Conservation (phyloP, 768 basidiomycete genomes). For the Psilocybe tampanensis region DNA sequence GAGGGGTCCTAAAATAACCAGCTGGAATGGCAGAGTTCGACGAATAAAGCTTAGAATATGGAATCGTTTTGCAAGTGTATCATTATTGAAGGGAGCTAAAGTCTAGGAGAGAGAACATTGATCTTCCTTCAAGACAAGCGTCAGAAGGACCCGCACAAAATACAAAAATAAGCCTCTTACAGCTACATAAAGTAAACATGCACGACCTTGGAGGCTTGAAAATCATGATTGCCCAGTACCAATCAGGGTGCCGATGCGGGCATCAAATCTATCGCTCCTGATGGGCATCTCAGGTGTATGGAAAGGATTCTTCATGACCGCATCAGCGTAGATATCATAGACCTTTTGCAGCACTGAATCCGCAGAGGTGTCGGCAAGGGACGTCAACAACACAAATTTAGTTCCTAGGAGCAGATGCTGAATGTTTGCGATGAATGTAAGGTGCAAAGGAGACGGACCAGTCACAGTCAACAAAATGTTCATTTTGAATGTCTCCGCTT, state of each 20-base stretch:
- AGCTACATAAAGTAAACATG: background rate
- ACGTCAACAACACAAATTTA: constrained; percentile 93
- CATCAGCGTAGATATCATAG: constrained; percentile 93
- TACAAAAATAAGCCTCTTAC: background rate
- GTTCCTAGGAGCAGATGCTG: constrained; percentile 60
- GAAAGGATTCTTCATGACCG: constrained; percentile 99
- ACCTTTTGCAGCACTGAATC: constrained; percentile 77
- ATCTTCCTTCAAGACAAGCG: background rate
- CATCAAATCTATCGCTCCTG: constrained; percentile 87
- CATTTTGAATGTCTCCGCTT: constrained; percentile 95
- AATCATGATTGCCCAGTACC: constrained; percentile 39
- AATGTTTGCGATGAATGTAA: background rate
- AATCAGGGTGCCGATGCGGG: constrained; percentile 61
- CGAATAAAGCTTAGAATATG: no score
- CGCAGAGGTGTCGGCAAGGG: constrained; percentile 70
- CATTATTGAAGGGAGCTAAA: background rate
- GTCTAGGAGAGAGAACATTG: no score
- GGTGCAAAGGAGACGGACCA: constrained; percentile 49
- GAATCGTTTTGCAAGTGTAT: no score
- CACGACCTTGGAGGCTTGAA: background rate
- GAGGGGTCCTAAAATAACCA: no score
- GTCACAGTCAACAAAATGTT: constrained; percentile 88
- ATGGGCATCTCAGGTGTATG: constrained; percentile 99
- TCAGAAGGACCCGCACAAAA: background rate
- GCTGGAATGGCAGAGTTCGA: no score